Base-by-base conservation (phyloP, 73 alveolate genomes). In the Blepharisma japonicum region DNA sequence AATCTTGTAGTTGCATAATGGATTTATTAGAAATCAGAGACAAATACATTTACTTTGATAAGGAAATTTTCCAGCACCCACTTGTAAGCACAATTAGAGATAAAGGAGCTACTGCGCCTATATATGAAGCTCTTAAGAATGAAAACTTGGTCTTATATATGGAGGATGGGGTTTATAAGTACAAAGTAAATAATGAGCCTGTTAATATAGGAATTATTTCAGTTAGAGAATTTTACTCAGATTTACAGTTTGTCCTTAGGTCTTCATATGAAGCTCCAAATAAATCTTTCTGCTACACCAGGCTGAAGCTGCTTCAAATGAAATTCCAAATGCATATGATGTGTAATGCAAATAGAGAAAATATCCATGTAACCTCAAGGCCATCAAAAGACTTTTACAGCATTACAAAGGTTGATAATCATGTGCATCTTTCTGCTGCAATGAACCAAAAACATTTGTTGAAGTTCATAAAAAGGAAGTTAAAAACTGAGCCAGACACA, bases 391-490 rank as follows among this genome's bases (percentile, higher is more conserved):
- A 70, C 5, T 70, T 70, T 70, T 70, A 70, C 66, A 70, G 86
- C 50, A 86, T 87, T 9, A 70, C 71, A 68, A 89, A 89, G 61
- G 91, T 89, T 6, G 96, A 89, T 46, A 89, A 88, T 4, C 96
- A 89, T 77, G 83, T 89, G 42, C 96, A 89, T 27, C 93, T 85
- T 49, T 89, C 96, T 18, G 96, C 96, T 56, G 92, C 93, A 18
- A 89, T 89, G 96, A 89, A 88, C 67, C 91, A 92, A 14, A 82
- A 89, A 56, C 96, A 89, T 38, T 68, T 89, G 51, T 77, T 68
- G 45, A 86, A 86, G 42, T 89, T 89, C 56, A 89, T 89, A 56
- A 72, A 78, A 53, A 82, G 70, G 21, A 89, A 89, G 71, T 71
- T 82, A 55, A 79, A 81, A 45, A 71, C 76, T 11, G 39, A 51